Conservation (phyloP, 805 yeast species). For the Suhomyces vadensis region DNA sequence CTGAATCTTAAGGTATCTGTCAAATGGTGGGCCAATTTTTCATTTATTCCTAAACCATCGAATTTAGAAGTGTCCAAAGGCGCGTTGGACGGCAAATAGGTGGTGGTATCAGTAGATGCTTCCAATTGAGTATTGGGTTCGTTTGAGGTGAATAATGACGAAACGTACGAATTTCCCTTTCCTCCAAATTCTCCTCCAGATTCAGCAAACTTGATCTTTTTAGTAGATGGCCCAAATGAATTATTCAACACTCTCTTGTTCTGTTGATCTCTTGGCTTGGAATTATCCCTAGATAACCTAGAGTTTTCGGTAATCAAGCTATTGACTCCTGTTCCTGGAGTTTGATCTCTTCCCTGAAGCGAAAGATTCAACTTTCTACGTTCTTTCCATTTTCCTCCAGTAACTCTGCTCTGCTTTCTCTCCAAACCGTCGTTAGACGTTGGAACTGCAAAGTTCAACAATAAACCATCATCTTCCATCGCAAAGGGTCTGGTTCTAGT, state of each 20-base stretch:
- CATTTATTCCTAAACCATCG: conserved; percentile 66
- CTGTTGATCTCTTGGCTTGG: conserved; percentile 4
- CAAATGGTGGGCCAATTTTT: conserved; percentile 53
- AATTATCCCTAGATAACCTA: conserved; percentile 10
- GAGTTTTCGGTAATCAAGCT: conserved; percentile 20
- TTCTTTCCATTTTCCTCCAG: conserved; percentile 84
- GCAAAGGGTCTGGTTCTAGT: not conserved
- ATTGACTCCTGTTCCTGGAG: conserved; percentile 35
- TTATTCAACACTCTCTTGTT: not conserved
- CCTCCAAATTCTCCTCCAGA: conserved; percentile 56
- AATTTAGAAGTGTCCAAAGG: conserved; percentile 77
- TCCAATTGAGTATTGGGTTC: conserved; percentile 50
- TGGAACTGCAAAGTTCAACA: conserved; percentile 70
- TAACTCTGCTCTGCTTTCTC: conserved; percentile 39
- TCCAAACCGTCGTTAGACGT: conserved; percentile 24
- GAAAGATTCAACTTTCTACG: conserved; percentile 62
- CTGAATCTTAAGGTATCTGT: conserved; percentile 53
- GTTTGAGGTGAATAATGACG: conserved; percentile 70
- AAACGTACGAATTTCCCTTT: conserved; percentile 65
- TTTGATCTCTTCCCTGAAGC: conserved; percentile 45
- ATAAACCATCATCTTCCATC: conserved; percentile 65
- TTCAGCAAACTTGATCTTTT: conserved; percentile 45
- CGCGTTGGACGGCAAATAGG: conserved; percentile 64
- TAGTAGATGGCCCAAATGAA: conserved; percentile 24
- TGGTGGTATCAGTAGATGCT: conserved; percentile 25